Conservation (phyloP, 352 stramenopile species). For the Saprolegnia diclina region DNA sequence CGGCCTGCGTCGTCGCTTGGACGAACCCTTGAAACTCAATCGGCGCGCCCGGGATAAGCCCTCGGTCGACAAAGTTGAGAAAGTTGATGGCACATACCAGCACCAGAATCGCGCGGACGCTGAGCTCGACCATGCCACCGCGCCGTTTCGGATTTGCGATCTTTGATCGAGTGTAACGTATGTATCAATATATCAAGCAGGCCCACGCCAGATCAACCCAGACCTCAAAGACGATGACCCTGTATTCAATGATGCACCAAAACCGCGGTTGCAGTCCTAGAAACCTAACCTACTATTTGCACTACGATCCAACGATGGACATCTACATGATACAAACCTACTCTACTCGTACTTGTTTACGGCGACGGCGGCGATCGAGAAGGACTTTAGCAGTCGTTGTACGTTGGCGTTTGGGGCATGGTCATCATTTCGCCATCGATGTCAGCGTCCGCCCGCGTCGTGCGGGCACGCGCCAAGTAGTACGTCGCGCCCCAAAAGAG, state of each 20-base stretch:
- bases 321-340: too few relatives aligned
- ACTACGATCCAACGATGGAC: too few relatives aligned
- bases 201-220: too few relatives aligned
- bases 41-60: slow-evolving; percentile 25
- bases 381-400: background rate
- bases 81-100: slow-evolving; percentile 22
- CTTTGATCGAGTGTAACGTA: too few relatives aligned
- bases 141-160: too few relatives aligned
- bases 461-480: background rate
- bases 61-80: slow-evolving; percentile 25
- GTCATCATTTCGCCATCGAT: background rate
- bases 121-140: slow-evolving; percentile 6
- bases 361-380: too few relatives aligned
- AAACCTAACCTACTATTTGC: too few relatives aligned
- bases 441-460: background rate
- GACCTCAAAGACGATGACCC: too few relatives aligned
- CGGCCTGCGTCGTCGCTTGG: background rate
- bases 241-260: too few relatives aligned
- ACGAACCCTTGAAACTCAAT: slow-evolving; percentile 22
- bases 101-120: background rate
- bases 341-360: too few relatives aligned
- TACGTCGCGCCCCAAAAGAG: slow-evolving; percentile 41
- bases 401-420: slow-evolving; percentile 3
- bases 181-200: too few relatives aligned
- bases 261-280: too few relatives aligned